Evolutionary conservation across 305 asterid species (phyloP).

Genomic region (Fraxinus nigra): DNA sequence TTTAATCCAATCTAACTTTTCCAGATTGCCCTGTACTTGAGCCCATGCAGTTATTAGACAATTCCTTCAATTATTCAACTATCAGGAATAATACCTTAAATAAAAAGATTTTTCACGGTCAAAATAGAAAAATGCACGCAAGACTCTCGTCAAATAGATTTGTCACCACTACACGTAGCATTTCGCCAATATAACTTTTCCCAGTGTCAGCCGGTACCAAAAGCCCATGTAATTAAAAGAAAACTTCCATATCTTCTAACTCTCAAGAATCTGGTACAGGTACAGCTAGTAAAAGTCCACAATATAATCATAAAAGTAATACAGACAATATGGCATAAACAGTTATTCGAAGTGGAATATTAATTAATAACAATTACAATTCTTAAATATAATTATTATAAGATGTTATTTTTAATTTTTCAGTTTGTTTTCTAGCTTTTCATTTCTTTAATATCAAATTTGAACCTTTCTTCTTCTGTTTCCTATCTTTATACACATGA

Average conservation of each 20-base stretch:
- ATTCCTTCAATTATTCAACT: neutral
- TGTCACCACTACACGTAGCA: neutral
- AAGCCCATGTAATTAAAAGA: neutral
- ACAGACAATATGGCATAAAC: conserved; percentile 28
- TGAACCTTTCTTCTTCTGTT: conserved; percentile 21
- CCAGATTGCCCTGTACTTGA: neutral
- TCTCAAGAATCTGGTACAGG: neutral
- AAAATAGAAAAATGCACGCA: neutral
- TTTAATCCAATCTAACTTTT: neutral
- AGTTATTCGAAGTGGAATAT: conserved; percentile 37
- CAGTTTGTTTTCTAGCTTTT: conserved; percentile 11
- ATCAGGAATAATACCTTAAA: neutral
- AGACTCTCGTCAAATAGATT: neutral
- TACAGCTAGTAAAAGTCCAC: neutral
- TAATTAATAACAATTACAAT: neutral
- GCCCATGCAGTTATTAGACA: neutral
- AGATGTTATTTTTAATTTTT: neutral
- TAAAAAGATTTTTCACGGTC: neutral
- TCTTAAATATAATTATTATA: neutral
- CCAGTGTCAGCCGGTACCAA: neutral
- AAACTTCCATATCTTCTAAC: neutral
- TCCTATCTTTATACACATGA: conserved; percentile 33
- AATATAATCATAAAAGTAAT: conserved; percentile 29
- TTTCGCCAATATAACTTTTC: neutral
- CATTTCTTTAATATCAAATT: conserved; percentile 15